Evolutionary conservation across 169 alveolate genomes (phyloP).

Genomic region (Plasmodium berghei): DNA sequence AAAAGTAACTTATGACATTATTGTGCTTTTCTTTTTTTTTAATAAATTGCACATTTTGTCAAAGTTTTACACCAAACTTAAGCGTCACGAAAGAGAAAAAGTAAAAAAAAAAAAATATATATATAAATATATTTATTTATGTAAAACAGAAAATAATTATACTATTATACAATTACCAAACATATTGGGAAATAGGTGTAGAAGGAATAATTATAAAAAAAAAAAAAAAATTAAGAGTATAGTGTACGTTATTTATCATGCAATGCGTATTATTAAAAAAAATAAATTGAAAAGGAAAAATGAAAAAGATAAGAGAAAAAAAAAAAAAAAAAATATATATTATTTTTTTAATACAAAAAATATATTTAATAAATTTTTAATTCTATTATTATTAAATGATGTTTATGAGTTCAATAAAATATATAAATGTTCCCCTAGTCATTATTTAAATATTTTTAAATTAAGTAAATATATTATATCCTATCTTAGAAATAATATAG

Average conservation of each 20-base stretch:
- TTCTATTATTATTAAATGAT: constrained; percentile 50
- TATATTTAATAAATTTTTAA: constrained; percentile 51
- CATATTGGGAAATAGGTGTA: neutral
- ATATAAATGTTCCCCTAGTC: constrained; percentile 17
- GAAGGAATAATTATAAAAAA: neutral
- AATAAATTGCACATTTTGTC: constrained; percentile 32
- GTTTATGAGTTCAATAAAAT: constrained; percentile 28
- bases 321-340: constrained; percentile 20
- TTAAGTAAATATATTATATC: constrained; percentile 19
- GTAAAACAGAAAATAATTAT: neutral
- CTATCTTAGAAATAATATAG: constrained; percentile 29
- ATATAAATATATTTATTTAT: too few species aligned
- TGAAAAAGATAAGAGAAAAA: neutral
- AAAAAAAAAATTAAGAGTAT: constrained; percentile 30
- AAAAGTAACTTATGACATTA: constrained; percentile 32
- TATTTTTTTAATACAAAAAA: constrained; percentile 57
- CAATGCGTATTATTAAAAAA: neutral
- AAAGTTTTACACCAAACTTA: constrained; percentile 16
- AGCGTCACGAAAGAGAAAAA: neutral
- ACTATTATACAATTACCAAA: neutral
- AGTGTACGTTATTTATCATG: constrained; percentile 12
- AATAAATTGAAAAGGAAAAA: constrained; percentile 7
- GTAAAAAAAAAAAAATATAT: neutral
- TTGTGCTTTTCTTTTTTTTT: constrained; percentile 23
- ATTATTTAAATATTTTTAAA: constrained; percentile 26